Base-by-base conservation (phyloP, 2,329 filamentous ascomycete genomes). In the Neofusicoccum umdonicola region DNA sequence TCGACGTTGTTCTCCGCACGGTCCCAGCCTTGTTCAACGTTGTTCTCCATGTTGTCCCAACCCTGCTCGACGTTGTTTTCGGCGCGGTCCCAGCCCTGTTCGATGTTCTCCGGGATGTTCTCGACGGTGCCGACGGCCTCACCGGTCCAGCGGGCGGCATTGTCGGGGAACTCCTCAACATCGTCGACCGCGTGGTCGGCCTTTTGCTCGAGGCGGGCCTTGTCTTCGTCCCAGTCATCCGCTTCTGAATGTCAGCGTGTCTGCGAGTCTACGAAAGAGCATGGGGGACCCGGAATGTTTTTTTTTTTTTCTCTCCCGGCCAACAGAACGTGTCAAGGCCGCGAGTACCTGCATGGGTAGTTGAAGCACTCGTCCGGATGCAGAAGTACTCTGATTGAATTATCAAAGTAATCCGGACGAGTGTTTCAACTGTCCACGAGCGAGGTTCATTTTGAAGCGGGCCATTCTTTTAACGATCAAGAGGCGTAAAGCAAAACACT, bases 151-250 rank as follows among this genome's bases (percentile, higher is more conserved):
- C 62, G 58, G 31, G 66, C 67, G 1, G 70, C 71, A 67, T 75
- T 63, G 62, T 76, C 74, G 47, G 74, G 71, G 41, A 71, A 67
- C n/a, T 71, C 66, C 9, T 73, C 72, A 2, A 76, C 68, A 57
- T 72, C 71, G 56, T 70, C 66, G 22, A 70, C 57, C 9, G 65
- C 65, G 27, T 70, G 65, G 45, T 75, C 72, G 34, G 35, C 62
- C 39, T 47, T 56, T 35, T 54, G 63, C 63, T 78, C 72, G 52
- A 74, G 56, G 13, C 67, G 64, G 8, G 74, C 68, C 66, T 77
- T 77, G 51, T 75, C 68, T 34, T 73, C 68, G 12, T 76, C 73
- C 70, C 71, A 77, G 17, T 73, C 66, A 9, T 77, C 70, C 50
- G 77, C 76, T 77, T 62, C 27, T 31, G 4, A 31, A 31, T 31